These are phyloP conservation scores for Hypoxylon cercidicola DNA, from an alignment of 495 filamentous ascomycete species.

Conservation along the genomic window DNA sequence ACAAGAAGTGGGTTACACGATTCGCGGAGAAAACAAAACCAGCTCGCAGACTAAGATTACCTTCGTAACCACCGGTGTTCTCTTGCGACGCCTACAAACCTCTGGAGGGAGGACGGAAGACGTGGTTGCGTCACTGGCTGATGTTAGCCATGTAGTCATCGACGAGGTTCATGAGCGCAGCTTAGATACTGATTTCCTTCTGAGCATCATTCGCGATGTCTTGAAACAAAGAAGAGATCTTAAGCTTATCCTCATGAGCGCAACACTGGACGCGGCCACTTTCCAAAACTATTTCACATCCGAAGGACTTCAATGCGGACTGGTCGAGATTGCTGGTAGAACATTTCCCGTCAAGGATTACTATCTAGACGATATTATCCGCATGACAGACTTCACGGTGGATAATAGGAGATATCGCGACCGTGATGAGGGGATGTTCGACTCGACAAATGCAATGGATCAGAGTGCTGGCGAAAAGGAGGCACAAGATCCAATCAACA, in stretches of 20 bases:
- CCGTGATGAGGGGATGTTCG: constrained; percentile 47
- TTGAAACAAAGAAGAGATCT: constrained; percentile 79
- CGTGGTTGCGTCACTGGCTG: constrained; percentile 79
- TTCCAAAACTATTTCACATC: constrained; percentile 87
- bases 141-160: constrained; percentile 94
- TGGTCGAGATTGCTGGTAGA: constrained; percentile 86
- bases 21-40: constrained; percentile 86
- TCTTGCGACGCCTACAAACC: constrained; percentile 87
- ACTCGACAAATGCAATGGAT: constrained; percentile 40
- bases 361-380: constrained; percentile 89
- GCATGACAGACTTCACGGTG: constrained; percentile 75
- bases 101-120: constrained; percentile 80
- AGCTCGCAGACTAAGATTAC: constrained; percentile 80
- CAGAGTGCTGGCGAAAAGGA: constrained; percentile 24
- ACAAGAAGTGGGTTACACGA: constrained; percentile 92
- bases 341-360: constrained; percentile 91
- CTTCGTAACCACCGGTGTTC: constrained; percentile 97
- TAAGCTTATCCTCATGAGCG: constrained; percentile 97
- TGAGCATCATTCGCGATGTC: constrained; percentile 89
- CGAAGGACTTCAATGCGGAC: constrained; percentile 69
- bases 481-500: constrained; percentile 64
- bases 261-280: constrained; percentile 88
- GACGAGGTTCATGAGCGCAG: constrained; percentile 98
- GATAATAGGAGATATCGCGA: constrained; percentile 49
- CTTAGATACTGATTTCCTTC: constrained; percentile 92